phyloP scores from a whole-genome alignment of 2,329 filamentous ascomycete genomes.

The Fusarium sp. region DNA sequence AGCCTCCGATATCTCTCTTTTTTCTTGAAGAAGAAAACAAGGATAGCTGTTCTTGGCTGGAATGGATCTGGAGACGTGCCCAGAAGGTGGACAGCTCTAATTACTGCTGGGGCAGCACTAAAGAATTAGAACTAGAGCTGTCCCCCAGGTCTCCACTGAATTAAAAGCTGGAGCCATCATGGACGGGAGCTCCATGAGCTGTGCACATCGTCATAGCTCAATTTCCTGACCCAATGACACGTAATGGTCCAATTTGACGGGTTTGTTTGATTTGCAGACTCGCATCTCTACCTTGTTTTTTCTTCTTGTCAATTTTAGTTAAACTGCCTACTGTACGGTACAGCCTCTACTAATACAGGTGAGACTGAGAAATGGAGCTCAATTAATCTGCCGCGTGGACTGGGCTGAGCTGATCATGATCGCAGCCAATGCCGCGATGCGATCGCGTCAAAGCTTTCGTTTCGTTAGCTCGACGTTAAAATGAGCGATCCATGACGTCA shows the following conservation, averaged over 20 bases:
- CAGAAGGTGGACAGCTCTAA: slow-evolving; percentile 9
- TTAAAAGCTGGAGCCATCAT: slow-evolving; percentile 29
- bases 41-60: slow-evolving; percentile 35
- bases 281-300: slow-evolving; percentile 31
- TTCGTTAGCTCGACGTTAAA: slow-evolving; percentile 22
- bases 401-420: slow-evolving; percentile 36
- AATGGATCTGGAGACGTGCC: slow-evolving; percentile 22
- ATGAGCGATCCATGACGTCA: slow-evolving; percentile 46
- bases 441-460: slow-evolving; percentile 32
- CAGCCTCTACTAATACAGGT: not conserved
- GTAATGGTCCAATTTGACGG: slow-evolving; percentile 32
- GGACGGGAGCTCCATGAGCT: slow-evolving; percentile 19
- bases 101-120: slow-evolving; percentile 5
- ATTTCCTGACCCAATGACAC: slow-evolving; percentile 22
- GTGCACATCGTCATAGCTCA: slow-evolving; percentile 29
- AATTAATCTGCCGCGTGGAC: slow-evolving; percentile 15
- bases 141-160: slow-evolving; percentile 32
- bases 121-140: slow-evolving; percentile 1
- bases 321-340: not conserved
- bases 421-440: slow-evolving; percentile 31
- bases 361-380: not conserved
- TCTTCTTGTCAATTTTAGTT: not conserved
- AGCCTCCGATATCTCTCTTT: slow-evolving; percentile 19
- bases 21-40: slow-evolving; percentile 24
- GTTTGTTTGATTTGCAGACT: slow-evolving; percentile 3